Conservation (phyloP, 257 asterid genomes). For the Oldenlandia corymbosa region DNA sequence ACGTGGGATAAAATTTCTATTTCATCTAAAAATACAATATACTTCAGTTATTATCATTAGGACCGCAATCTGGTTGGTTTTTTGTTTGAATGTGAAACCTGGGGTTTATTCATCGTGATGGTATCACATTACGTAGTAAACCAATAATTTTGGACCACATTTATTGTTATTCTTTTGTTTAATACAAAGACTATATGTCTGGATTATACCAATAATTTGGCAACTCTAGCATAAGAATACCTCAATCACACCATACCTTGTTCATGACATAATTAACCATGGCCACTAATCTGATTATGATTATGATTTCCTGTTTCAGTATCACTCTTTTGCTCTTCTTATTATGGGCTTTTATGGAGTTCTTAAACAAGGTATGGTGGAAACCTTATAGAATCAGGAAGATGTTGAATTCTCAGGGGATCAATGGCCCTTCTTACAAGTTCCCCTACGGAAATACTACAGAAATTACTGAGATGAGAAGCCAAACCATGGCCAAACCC, state of each 20-base stretch:
- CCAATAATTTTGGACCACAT: not conserved
- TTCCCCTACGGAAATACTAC: conserved; percentile 63
- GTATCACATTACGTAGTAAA: too few species aligned
- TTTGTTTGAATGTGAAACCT: too few species aligned
- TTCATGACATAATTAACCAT: conserved; percentile 9
- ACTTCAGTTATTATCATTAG: too few species aligned
- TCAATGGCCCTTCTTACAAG: conserved; percentile 50
- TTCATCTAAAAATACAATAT: too few species aligned
- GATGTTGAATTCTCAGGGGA: conserved; percentile 47
- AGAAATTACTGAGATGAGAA: conserved; percentile 42
- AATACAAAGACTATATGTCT: not conserved
- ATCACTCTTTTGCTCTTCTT: conserved; percentile 22
- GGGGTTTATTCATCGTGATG: too few species aligned
- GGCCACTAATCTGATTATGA: conserved; percentile 8
- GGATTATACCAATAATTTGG: not conserved
- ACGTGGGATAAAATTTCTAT: too few species aligned
- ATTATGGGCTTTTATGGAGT: conserved; percentile 27
- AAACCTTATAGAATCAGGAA: conserved; percentile 30
- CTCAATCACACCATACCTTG: not conserved
- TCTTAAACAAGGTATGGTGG: conserved; percentile 45
- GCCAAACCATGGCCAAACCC: conserved; percentile 35
- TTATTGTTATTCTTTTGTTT: not conserved
- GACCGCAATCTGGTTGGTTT: too few species aligned
- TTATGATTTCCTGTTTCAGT: conserved; percentile 15
- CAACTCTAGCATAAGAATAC: not conserved